Evolutionary conservation across 352 stramenopile genomes (phyloP), one percentile per base, ranked within the genome.

Genomic region (Phytophthora pisi): DNA sequence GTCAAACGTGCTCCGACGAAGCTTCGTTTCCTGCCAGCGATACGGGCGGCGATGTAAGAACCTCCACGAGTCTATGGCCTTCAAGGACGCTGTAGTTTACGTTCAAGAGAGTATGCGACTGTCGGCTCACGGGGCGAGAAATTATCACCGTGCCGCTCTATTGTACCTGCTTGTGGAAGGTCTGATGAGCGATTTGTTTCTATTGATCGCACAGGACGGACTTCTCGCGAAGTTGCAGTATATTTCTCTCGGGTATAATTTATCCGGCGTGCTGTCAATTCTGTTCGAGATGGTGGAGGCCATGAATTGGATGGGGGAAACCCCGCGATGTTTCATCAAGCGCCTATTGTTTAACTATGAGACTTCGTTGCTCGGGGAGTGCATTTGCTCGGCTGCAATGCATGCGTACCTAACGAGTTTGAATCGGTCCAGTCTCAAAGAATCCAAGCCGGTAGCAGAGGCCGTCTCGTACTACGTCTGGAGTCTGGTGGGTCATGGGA

Each of bases 281-380:
- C 13, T 67, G 28, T 61, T 61, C 15, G 60, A 67, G 15, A 28
- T 61, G 24, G 16, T 61, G 11, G 40, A 67, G 31, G 51, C 36
- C 5, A 67, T 38, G 36, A 50, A 49, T 20, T 51, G 50, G 51
- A 57, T 67, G 10, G 13, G 34, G 16, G 52, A 68, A 20, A 40
- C 18, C 47, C 6, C n/a, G 4, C 23, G 51, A 0, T 53, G 55
- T 9, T 16, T 59, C 7, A 28, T 64, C 8, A 70, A 70, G 38
- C 54, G 62, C 4, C 49, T 70, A 28, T 7, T 64, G 3, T 65
- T 64, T 40, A 69, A 70, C 38, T 55, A 70, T 31, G 62, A 70
- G 18, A 55, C 49, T 16, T 24, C 55, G 30, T 45, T 70, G 9
- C 23, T 60, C 11, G 62, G 62, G 11, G 62, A 69, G 24, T 20